These are phyloP conservation scores for Yarrowia yakushimensis DNA, from an alignment of 805 yeast genomes.

Conservation along the genomic window DNA sequence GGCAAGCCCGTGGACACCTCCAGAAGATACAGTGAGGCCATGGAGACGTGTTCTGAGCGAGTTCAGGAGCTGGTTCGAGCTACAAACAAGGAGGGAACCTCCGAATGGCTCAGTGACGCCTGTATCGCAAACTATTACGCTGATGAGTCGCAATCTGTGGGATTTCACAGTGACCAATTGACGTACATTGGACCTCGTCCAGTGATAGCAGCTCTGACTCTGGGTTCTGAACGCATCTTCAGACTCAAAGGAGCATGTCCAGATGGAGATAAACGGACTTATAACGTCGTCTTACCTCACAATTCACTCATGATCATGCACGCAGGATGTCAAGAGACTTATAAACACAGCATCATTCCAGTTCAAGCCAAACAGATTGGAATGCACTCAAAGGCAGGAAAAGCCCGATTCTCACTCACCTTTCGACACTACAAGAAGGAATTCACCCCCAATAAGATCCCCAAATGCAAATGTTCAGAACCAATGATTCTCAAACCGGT, in stretches of 20 bases:
- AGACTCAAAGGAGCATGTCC: conserved; percentile 43
- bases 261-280: conserved; percentile 36
- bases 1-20: conserved; percentile 41
- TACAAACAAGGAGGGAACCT: conserved; percentile 34
- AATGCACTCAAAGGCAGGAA: conserved; percentile 49
- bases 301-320: conserved; percentile 70
- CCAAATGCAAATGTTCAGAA: conserved; percentile 44
- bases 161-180: conserved; percentile 74
- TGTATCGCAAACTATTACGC: conserved; percentile 58
- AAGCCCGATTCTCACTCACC: conserved; percentile 59
- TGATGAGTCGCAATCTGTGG: conserved; percentile 50
- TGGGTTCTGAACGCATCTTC: conserved; percentile 70
- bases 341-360: conserved; percentile 60
- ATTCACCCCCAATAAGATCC: conserved; percentile 40
- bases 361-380: conserved; percentile 39
- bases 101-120: conserved; percentile 51
- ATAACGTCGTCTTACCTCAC: conserved; percentile 63
- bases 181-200: conserved; percentile 72
- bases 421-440: conserved; percentile 52
- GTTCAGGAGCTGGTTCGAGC: conserved; percentile 44
- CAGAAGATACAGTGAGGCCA: conserved; percentile 41
- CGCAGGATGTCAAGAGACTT: conserved; percentile 75
- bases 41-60: conserved; percentile 43
- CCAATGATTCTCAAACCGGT: conserved; percentile 58
- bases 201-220: conserved; percentile 59